Evolutionary conservation across 495 filamentous ascomycete species (phyloP).

Genomic region (Talaromyces wortmannii): DNA sequence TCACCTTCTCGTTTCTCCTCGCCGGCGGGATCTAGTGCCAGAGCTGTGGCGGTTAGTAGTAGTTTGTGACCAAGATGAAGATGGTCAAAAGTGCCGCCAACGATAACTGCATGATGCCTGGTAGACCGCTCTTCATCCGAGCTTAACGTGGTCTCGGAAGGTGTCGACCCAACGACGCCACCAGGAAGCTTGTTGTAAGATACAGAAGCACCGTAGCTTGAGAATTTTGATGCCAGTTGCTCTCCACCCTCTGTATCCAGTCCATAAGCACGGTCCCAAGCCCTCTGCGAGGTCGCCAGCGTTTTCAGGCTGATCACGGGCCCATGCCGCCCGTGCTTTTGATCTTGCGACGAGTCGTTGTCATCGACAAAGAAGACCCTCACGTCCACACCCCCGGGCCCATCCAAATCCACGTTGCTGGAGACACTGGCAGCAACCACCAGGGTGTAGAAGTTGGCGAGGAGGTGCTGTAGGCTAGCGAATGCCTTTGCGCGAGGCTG

Average conservation of each 20-base stretch:
- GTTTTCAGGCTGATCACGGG: constrained; percentile 59
- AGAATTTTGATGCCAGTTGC: constrained; percentile 21
- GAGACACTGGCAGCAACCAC: constrained; percentile 60
- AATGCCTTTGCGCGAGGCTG: constrained; percentile 49
- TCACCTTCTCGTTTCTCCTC: constrained; percentile 12
- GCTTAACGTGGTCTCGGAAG: constrained; percentile 13
- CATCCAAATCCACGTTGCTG: constrained; percentile 54
- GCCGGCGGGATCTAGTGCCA: constrained; percentile 50
- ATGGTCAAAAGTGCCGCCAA: constrained; percentile 96
- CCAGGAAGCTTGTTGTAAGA: constrained; percentile 21
- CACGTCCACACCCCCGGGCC: constrained; percentile 67
- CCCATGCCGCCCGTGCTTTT: constrained; percentile 37
- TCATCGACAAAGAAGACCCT: constrained; percentile 68
- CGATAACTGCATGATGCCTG: constrained; percentile 55
- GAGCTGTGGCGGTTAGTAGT: constrained; percentile 75
- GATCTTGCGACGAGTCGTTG: constrained; percentile 22
- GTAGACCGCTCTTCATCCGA: constrained; percentile 13
- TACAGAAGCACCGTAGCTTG: constrained; percentile 14
- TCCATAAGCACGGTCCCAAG: constrained; percentile 67
- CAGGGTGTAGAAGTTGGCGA: constrained; percentile 75
- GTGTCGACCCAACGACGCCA: constrained; percentile 15
- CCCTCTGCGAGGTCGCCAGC: constrained; percentile 54
- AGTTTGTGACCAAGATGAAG: constrained; percentile 95
- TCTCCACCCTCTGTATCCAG: constrained; percentile 54
- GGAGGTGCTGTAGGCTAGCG: constrained; percentile 55